A percentile compares a stretch with the other conserved stretches of the same genome.
Conservation (phyloP, 805 yeast genomes). For the Yarrowia deformans region DNA sequence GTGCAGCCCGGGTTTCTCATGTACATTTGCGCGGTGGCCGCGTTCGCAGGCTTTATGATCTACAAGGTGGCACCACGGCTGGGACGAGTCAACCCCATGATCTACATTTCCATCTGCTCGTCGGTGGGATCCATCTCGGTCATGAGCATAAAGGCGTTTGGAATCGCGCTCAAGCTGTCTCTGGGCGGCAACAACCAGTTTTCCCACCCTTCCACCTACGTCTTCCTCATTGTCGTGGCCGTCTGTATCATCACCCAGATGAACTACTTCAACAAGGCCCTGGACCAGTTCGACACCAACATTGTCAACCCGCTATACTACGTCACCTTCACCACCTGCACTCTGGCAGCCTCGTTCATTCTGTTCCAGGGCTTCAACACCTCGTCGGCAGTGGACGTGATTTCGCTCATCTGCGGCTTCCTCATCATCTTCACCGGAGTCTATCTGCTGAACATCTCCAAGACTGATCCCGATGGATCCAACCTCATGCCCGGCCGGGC, state of each 20-base stretch:
- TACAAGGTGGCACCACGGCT: slow-evolving; percentile 81
- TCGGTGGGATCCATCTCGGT: slow-evolving; percentile 90
- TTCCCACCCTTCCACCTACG: slow-evolving; percentile 80
- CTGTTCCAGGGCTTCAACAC: slow-evolving; percentile 88
- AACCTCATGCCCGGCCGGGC: slow-evolving; percentile 57
- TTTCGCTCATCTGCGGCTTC: slow-evolving; percentile 84
- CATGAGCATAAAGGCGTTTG: slow-evolving; percentile 92
- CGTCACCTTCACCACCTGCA: slow-evolving; percentile 89
- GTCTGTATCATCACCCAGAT: slow-evolving; percentile 87
- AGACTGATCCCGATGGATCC: slow-evolving; percentile 55
- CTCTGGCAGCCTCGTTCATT: slow-evolving; percentile 84
- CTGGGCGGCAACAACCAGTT: slow-evolving; percentile 87
- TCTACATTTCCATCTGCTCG: slow-evolving; percentile 87
- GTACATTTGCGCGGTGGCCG: slow-evolving; percentile 67
- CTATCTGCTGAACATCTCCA: slow-evolving; percentile 76
- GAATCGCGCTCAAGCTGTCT: slow-evolving; percentile 87
- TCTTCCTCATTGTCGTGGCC: slow-evolving; percentile 77
- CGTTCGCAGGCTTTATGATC: slow-evolving; percentile 78
- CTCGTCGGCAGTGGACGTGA: slow-evolving; percentile 75
- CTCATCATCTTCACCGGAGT: slow-evolving; percentile 88
- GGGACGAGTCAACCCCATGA: slow-evolving; percentile 84
- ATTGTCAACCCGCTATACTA: slow-evolving; percentile 91
- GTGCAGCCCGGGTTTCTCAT: slow-evolving; percentile 73
- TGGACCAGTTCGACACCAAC: slow-evolving; percentile 91
- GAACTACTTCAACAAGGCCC: slow-evolving; percentile 92